A percentile compares a stretch with the other conserved stretches of the same genome.
Conservation (phyloP, 371 early-diverging fungal genomes). For the Paraphysoderma sedebokerense region DNA sequence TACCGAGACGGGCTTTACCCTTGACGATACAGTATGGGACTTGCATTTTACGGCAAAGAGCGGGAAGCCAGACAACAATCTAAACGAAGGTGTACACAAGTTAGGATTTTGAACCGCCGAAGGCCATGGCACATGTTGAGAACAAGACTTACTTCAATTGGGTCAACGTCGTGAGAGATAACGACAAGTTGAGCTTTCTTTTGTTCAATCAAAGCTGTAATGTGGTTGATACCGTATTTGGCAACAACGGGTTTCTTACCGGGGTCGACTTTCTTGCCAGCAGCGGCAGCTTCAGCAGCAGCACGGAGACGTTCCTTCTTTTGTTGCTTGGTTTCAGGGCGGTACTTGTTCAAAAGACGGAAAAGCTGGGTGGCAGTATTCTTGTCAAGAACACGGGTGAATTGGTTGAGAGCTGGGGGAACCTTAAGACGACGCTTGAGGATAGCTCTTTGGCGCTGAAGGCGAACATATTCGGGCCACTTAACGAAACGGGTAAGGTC, state of each 20-base stretch:
- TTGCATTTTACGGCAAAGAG: conserved; percentile 99
- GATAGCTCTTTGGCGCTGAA: conserved; percentile 94
- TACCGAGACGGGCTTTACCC: conserved; percentile 94
- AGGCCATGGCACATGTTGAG: neutral
- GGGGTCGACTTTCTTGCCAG: conserved; percentile 70
- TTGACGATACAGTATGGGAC: conserved; percentile 98
- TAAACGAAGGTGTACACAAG: conserved; percentile 3
- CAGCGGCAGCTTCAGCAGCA: conserved; percentile 65
- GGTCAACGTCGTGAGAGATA: conserved; percentile 99
- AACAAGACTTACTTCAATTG: conserved; percentile 58
- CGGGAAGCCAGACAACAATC: conserved; percentile 97
- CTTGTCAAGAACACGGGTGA: conserved; percentile 90
- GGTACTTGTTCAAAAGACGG: conserved; percentile 95
- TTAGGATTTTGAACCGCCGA: neutral
- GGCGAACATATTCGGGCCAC: conserved; percentile 94
- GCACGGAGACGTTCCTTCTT: conserved; percentile 86
- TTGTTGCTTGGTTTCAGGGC: conserved; percentile 93
- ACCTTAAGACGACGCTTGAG: conserved; percentile 97
- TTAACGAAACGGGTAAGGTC: conserved; percentile 92
- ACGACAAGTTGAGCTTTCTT: conserved; percentile 98
- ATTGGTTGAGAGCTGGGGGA: conserved; percentile 99
- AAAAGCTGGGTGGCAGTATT: conserved; percentile 94
- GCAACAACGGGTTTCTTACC: conserved; percentile 89
- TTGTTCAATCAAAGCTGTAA: conserved; percentile 91
- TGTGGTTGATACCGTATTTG: conserved; percentile 99